Base-by-base conservation (phyloP, 179 eudicot genomes). In the Dionaea muscipula region DNA sequence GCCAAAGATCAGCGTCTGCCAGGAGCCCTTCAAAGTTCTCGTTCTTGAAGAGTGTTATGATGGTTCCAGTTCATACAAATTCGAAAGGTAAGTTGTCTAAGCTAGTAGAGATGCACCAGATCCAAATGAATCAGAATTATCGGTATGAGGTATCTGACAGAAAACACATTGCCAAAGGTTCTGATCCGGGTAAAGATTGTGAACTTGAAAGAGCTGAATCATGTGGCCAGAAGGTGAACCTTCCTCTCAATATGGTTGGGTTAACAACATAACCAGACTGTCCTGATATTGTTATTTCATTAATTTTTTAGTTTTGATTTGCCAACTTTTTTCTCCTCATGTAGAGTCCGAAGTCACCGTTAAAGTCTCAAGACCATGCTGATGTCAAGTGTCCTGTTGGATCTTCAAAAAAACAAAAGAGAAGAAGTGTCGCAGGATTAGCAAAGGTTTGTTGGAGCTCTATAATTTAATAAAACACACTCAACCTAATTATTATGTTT, bases 341-440 rank as follows among this genome's bases (percentile, higher is more conserved):
- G 51, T 73, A 84, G 82, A 71, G 59, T 63, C 57, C 64, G 47
- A 63, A 70, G 57, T 49, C 66, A 53, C 47, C 56, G 46, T 53
- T 46, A 26, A 74, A 67, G 15, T 55, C 73, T 19, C 70, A 70
- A 28, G 68, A 65, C 43, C 47, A 62, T 37, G 65, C 57, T 52
- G 52, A 64, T 68, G 71, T 67, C 21, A 79, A 77, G 61, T 60
- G 79, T 54, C 46, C 74, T 37, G 67, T 25, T 17, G 81, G 64
- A 57, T 72, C 81, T 47, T 28, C 12, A 23, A 78, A 74, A 70
- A 84, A 78, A 66, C 66, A 68, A 47, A 84, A 77, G 68, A 70
- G 77, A 60, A 80, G 62, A 74, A 78, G 90, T 45, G 25, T 78
- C 44, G 37, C 73, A 15, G 94, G 90, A 53, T 69, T 91, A 70